A percentile compares a stretch with the other conserved stretches of the same genome.
Evolutionary conservation across 1,139 yeast genomes (phyloP).

Genomic region (Zygosaccharomyces sapae): DNA sequence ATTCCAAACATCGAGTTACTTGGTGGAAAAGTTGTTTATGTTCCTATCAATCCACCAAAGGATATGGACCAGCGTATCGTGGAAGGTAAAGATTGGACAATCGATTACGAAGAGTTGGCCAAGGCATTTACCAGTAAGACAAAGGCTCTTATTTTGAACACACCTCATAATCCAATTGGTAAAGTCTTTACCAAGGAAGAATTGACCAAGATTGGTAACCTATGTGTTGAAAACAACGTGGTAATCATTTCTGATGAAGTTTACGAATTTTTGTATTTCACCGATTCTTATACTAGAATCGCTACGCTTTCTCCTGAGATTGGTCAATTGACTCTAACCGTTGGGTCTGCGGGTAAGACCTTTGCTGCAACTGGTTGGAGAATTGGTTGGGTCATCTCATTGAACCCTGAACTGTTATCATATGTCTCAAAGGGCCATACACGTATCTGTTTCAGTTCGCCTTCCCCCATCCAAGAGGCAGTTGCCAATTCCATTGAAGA

Average conservation of each 20-base stretch:
- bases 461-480: slow-evolving; percentile 94
- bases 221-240: slow-evolving; percentile 80
- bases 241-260: slow-evolving; percentile 89
- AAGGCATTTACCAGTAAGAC: slow-evolving; percentile 68
- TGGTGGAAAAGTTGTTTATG: slow-evolving; percentile 87
- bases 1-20: slow-evolving; percentile 89
- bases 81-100: slow-evolving; percentile 79
- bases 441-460: slow-evolving; percentile 82
- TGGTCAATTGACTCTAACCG: slow-evolving; percentile 73
- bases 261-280: slow-evolving; percentile 80
- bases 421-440: slow-evolving; percentile 89
- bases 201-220: slow-evolving; percentile 64
- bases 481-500: slow-evolving; percentile 67
- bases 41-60: slow-evolving; percentile 78
- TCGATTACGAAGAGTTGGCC: slow-evolving; percentile 74
- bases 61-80: slow-evolving; percentile 62
- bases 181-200: slow-evolving; percentile 78
- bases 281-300: slow-evolving; percentile 67
- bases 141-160: slow-evolving; percentile 78
- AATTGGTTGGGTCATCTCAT: slow-evolving; percentile 89
- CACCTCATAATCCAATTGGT: slow-evolving; percentile 97
- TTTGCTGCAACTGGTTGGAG: slow-evolving; percentile 99
- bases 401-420: slow-evolving; percentile 66
- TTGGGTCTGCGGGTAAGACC: slow-evolving; percentile 95
- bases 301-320: slow-evolving; percentile 79